Base-by-base conservation (phyloP, 2,329 filamentous ascomycete species). In the Myriosclerotinia scirpicola region DNA sequence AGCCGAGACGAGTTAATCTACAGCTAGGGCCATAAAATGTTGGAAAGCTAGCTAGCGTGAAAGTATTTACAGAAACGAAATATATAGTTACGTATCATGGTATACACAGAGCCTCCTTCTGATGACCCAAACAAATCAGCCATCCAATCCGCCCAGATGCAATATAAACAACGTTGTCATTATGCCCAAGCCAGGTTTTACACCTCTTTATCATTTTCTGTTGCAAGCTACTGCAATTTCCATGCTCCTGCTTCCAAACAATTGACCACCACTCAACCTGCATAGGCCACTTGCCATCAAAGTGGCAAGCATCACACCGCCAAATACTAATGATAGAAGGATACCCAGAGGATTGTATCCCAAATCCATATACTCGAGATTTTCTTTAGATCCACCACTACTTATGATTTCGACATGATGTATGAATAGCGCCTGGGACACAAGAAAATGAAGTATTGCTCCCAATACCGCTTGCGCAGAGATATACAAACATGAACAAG, bases 201-300 rank as follows among this genome's bases (percentile, higher is more conserved):
- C 17, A 5, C 46, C 20, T 59, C 17, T 15, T 36, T 22, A 36
- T 48, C 20, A 59, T 22, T 34, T 59, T n/a, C 44, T 60, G 12
- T 72, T 68, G 69, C 70, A 73, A 30, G 71, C 70, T 11, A 68
- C 68, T 4, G 68, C 56, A 50, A 73, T 73, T 5, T 71, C 71
- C 50, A 73, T 48, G 66, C 68, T 71, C 44, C 69, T 70, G 61
- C 71, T 73, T 20, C 70, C 69, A 22, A 71, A 69, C 52, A 73
- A 44, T 9, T 70, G 59, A 9, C 69, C 61, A 0, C 67, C 69
- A 14, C 65, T 65, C 15, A 71, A 53, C 54, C 68, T 68, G 64
- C 64, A 61, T 2, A 65, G 56, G 3, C 70, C 70, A 46, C 64
- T 71, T n/a, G 11, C 44, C 7, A 53, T 48, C 34, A 65, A 42